A percentile compares a stretch with the other conserved stretches of the same genome.
These are phyloP conservation scores for Suillus clintonianus DNA, from an alignment of 768 basidiomycete genomes.

Conservation along the genomic window DNA sequence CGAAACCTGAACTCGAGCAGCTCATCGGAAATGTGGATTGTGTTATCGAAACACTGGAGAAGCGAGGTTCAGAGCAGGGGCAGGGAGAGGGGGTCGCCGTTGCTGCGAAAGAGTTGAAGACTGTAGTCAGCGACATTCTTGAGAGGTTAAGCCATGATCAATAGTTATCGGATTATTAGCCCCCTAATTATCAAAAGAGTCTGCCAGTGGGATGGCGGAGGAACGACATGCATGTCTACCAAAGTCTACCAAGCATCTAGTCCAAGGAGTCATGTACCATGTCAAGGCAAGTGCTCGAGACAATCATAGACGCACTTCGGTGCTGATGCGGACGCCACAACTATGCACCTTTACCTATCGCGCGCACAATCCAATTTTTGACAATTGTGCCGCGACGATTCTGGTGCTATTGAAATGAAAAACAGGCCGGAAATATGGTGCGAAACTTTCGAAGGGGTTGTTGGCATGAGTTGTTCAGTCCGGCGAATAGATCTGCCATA, in stretches of 20 bases:
- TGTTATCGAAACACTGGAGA: too few species aligned
- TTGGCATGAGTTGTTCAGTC: constrained; percentile 61
- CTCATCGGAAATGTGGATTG: too few species aligned
- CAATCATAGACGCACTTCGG: background rate
- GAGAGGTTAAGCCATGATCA: too few species aligned
- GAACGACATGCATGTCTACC: constrained; percentile 44
- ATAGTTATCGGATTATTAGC: too few species aligned
- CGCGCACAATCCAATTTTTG: constrained; percentile 65
- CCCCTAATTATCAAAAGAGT: too few species aligned
- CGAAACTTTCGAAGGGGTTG: constrained; percentile 52
- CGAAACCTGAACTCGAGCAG: too few species aligned
- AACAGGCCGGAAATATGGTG: constrained; percentile 56
- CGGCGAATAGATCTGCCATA: background rate
- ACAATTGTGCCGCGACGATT: constrained; percentile 50
- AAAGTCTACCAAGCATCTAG: constrained; percentile 52
- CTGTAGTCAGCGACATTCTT: too few species aligned
- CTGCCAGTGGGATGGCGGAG: constrained; percentile 48
- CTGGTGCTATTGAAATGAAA: constrained; percentile 42
- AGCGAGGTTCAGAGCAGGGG: too few species aligned
- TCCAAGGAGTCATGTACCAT: constrained; percentile 32
- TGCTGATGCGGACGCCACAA: constrained; percentile 11
- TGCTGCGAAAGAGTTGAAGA: too few species aligned
- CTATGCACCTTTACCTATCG: constrained; percentile 66
- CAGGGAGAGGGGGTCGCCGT: too few species aligned
- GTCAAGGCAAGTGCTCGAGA: constrained; percentile 41